Conservation (phyloP, 345 rosid genomes). For the Lepidium didymum region DNA sequence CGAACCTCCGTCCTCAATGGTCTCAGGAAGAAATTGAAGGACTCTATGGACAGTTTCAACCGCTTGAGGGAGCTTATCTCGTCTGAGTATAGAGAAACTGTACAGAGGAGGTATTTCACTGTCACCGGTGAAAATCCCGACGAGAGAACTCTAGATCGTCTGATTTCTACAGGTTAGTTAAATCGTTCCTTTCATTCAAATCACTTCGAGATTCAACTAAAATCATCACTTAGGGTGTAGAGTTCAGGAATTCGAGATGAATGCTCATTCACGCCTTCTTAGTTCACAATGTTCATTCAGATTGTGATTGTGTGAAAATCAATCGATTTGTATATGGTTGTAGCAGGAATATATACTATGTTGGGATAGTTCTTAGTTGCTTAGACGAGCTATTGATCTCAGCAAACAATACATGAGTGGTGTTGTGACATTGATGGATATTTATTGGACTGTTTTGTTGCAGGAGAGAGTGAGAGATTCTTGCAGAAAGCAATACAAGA, state of each 20-base stretch:
- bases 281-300: neutral
- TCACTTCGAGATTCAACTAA: neutral
- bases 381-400: neutral
- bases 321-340: neutral
- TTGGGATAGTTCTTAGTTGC: neutral
- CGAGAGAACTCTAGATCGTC: slow-evolving; percentile 59
- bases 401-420: neutral
- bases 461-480: slow-evolving; percentile 90
- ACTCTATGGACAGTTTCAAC: slow-evolving; percentile 76
- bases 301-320: neutral
- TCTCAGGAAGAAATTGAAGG: slow-evolving; percentile 85
- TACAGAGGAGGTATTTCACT: slow-evolving; percentile 80
- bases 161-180: slow-evolving; percentile 78
- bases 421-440: neutral
- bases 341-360: neutral
- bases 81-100: slow-evolving; percentile 85
- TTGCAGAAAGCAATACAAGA: slow-evolving; percentile 87
- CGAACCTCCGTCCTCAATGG: slow-evolving; percentile 80
- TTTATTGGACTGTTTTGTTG: neutral
- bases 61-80: slow-evolving; percentile 64
- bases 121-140: slow-evolving; percentile 95
- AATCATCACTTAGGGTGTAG: neutral
- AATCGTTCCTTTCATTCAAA: neutral
- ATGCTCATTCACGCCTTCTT: neutral
- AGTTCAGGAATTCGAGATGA: neutral